Base-by-base conservation (phyloP, 1,284 basidiomycete species). In the Neotropicomus parvogracilis region DNA sequence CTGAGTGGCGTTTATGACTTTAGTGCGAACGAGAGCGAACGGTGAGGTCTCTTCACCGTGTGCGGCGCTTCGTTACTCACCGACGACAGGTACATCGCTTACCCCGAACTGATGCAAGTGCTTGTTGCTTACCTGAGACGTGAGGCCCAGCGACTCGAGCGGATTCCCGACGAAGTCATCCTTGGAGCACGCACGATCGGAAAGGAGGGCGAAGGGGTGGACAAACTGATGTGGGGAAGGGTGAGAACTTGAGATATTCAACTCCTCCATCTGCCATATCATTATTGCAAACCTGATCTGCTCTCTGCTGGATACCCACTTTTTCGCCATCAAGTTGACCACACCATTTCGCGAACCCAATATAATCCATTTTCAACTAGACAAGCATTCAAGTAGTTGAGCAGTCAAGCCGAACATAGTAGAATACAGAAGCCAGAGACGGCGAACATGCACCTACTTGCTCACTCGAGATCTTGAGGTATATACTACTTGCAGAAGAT, bases 41-140 rank as follows among this genome's bases (percentile, higher is more conserved):
- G 60, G 63, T 65, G 48, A 54, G 59, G 40, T 40, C 35, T 40
- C 50, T n/a, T 13, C 2, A 10, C 26, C 9, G n/a, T 14, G 1
- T 32, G 11, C 3, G 4, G 35, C 34, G 10, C 4, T 33, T 31
- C 29, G 11, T 44, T 33, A 4, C 32, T 52, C 19, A 50, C 13
- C 10, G 6, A 70, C 26, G 75, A 78, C 60, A 81, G 83, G 58
- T 88, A 91, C 57, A 70, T 91, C 14, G 69, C 75, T 52, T 91
- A 93, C 59, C 84, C 89, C 0, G 80, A 85, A 63, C 75, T 88
- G 35, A 85, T 97, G 75, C 78, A 85, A 40, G 74, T 78, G 34
- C 70, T 95, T 16, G 85, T 89, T n/a, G 70, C 68, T 37, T 97
- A 93, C 59, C 70, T 94, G 27, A 74, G 93, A 46, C 74, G 81